These are phyloP conservation scores for Conticribra weissflogii DNA, from an alignment of 108 stramenopile species.

Conservation along the genomic window DNA sequence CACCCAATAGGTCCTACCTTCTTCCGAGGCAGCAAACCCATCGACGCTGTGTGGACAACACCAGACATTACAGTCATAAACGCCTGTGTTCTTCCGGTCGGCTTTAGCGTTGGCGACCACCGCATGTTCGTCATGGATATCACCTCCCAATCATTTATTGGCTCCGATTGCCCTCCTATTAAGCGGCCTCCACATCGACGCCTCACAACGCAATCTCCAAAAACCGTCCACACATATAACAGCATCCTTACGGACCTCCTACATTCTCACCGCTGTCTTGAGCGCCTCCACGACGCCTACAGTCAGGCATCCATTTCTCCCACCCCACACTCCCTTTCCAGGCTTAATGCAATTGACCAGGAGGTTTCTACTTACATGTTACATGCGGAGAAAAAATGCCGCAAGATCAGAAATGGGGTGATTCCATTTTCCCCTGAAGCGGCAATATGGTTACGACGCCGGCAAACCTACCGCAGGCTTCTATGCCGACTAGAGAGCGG, in stretches of 20 bases:
- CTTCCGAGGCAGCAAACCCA: no score
- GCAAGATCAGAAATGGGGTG: no score
- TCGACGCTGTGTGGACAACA: no score
- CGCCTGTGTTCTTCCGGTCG: conserved; percentile 17
- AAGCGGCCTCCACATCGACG: background rate
- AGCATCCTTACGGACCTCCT: no score
- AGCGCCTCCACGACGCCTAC: background rate
- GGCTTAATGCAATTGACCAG: background rate
- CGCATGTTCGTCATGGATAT: no score
- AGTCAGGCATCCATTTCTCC: background rate
- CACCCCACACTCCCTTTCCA: background rate
- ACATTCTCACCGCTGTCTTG: no score
- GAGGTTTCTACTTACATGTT: background rate
- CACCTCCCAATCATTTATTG: no score
- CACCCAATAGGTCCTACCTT: conserved; percentile 11
- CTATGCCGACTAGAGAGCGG: no score
- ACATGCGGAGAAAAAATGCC: no score
- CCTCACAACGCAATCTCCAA: no score
- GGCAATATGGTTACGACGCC: conserved; percentile 1
- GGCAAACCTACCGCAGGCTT: conserved; percentile 4
- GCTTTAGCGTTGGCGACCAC: no score
- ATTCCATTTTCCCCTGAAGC: no score
- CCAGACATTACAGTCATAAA: background rate
- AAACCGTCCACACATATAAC: conserved; percentile 3
- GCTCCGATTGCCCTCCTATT: background rate